Conservation (phyloP, 2,329 filamentous ascomycete species). For the Diplocarpon mali region DNA sequence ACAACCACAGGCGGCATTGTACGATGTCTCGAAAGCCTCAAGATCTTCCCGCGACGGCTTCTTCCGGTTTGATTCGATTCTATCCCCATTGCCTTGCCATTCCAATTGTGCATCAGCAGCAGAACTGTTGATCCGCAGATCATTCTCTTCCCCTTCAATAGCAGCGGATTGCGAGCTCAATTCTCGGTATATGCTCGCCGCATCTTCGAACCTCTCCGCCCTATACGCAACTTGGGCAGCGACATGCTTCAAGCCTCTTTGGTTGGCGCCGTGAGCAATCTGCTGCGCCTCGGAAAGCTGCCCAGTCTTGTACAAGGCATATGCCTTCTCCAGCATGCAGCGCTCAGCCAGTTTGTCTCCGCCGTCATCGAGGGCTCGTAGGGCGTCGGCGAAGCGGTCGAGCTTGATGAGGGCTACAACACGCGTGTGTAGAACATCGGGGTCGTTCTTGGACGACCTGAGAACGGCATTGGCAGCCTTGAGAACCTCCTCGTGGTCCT, state of each 20-base stretch:
- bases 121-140: conserved; percentile 65
- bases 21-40: conserved; percentile 71
- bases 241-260: conserved; percentile 34
- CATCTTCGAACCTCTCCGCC: conserved; percentile 59
- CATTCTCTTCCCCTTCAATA: conserved; percentile 53
- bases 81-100: conserved; percentile 44
- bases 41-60: conserved; percentile 49
- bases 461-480: conserved; percentile 50
- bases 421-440: conserved; percentile 55
- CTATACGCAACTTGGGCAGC: conserved; percentile 63
- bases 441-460: conserved; percentile 46
- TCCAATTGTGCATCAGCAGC: conserved; percentile 63
- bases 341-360: conserved; percentile 47
- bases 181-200: conserved; percentile 50
- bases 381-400: conserved; percentile 70
- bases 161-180: conserved; percentile 37
- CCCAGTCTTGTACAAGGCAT: conserved; percentile 75
- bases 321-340: conserved; percentile 61
- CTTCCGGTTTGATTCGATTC: conserved; percentile 29
- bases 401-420: conserved; percentile 69
- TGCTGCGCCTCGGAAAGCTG: conserved; percentile 52
- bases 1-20: conserved; percentile 65
- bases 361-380: conserved; percentile 54
- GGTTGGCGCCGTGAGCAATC: conserved; percentile 17
- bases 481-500: conserved; percentile 66